These are phyloP conservation scores for Pseudozyma tsukubaensis DNA, from an alignment of 1,284 basidiomycete genomes.

Conservation along the genomic window DNA sequence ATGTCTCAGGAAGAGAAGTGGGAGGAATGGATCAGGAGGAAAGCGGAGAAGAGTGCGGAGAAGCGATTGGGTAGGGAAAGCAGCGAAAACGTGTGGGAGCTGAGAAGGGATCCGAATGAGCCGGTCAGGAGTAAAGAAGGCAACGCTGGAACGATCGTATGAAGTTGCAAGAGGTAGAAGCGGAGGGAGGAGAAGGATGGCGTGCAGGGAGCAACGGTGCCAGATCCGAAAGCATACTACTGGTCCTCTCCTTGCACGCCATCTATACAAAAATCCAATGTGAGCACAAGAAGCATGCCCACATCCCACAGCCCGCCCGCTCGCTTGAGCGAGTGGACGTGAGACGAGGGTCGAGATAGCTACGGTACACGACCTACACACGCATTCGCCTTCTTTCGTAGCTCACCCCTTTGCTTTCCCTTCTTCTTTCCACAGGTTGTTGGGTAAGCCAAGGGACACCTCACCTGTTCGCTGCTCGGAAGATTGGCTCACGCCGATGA, in stretches of 20 bases:
- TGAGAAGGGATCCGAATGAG: constrained; percentile 71
- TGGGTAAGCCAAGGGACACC: too few species aligned
- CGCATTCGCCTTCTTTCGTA: neutral
- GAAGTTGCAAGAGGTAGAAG: neutral
- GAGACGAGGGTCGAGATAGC: too few species aligned
- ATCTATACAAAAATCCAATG: neutral
- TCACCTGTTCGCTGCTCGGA: neutral
- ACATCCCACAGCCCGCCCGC: too few species aligned
- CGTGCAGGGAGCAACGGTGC: too few species aligned
- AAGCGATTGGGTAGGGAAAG: constrained; percentile 76
- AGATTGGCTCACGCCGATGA: constrained; percentile 8
- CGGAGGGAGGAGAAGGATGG: neutral
- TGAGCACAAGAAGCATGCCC: neutral
- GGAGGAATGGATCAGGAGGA: constrained; percentile 82
- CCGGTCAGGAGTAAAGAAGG: constrained; percentile 3
- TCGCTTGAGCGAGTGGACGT: too few species aligned
- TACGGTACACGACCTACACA: neutral
- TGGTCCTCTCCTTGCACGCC: too few species aligned
- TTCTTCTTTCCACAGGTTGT: neutral
- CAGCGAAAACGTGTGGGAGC: constrained; percentile 93
- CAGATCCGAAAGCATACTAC: too few species aligned
- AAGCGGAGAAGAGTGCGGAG: constrained; percentile 90
- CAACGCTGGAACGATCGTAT: constrained; percentile 15
- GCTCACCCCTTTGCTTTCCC: constrained; percentile 12
- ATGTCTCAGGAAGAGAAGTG: constrained; percentile 81